Base-by-base conservation (phyloP, 2,329 filamentous ascomycete species). In the Curvularia eragrostidis region DNA sequence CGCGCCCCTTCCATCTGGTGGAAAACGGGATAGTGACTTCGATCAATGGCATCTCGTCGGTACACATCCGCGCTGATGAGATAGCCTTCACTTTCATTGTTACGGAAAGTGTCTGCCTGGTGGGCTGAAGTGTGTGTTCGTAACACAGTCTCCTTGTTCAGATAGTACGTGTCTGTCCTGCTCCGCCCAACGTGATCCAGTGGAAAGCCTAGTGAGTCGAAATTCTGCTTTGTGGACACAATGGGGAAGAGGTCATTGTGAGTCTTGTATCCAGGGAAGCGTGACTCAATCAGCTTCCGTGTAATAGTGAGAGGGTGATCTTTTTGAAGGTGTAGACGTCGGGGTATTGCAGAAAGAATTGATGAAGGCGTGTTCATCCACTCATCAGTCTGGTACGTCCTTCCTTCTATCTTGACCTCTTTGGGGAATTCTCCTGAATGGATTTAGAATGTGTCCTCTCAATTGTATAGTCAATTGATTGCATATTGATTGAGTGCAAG, bases 1-100 rank as follows among this genome's bases (percentile, higher is more conserved):
- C 90, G 85, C 8, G 94, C 94, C 12, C 93, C 94, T 77, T 99
- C 95, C 93, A 98, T 98, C 80, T 99, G 95, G 79, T 99, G 95
- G 78, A 99, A 99, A 57, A 96, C 87, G 0, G 95, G 95, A 78
- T 98, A 98, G 79, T 99, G 95, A 67, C 89, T 95, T 55, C 91
- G 87, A 78, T 99, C 95, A 71, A 99, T 90, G 55, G 94, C 93
- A 84, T 99, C 95, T 64, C 95, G 86, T 42, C 95, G 87, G 77
- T 98, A 99, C 18, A 99, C 95, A 75, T 99, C 95, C 23, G 94
- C 95, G 58, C 90, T 90, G 74, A 99, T 91, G 32, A 96, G 89
- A 75, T 93, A 99, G 3, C 94, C 95, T 36, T 88, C 84, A 67
- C 85, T 90, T 65, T 85, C 79, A 78, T 93, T 87, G 58, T 85